phyloP scores from a whole-genome alignment of 2,329 filamentous ascomycete genomes.

The Paraconiothyrium brasiliense region DNA sequence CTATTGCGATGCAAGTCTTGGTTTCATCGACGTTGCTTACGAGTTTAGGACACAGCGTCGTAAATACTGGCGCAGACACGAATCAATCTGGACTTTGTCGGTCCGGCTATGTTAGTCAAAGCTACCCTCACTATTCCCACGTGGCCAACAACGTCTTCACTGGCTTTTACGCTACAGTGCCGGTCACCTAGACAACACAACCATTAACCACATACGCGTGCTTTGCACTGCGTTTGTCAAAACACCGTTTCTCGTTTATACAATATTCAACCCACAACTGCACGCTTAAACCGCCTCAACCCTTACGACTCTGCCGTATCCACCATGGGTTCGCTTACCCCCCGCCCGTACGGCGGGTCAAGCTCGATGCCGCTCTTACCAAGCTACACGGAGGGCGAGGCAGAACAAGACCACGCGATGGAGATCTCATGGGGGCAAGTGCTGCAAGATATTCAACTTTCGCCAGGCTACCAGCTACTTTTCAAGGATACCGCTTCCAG shows the following conservation, averaged over 20 bases:
- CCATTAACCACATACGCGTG: background rate
- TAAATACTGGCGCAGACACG: background rate
- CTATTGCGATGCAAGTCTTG: no score
- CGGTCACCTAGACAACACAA: slow-evolving; percentile 7
- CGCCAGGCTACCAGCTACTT: slow-evolving; percentile 6
- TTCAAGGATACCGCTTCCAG: no score
- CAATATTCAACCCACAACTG: background rate
- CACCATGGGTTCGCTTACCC: slow-evolving; percentile 1
- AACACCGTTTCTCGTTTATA: background rate
- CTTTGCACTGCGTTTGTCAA: background rate
- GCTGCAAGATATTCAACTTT: slow-evolving; percentile 8
- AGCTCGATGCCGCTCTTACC: slow-evolving; percentile 9
- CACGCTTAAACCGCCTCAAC: background rate
- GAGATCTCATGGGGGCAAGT: slow-evolving; percentile 7
- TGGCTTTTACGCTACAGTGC: background rate
- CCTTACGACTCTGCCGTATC: background rate
- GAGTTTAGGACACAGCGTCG: background rate
- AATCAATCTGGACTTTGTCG: background rate
- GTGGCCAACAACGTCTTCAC: slow-evolving; percentile 1
- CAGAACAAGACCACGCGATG: background rate
- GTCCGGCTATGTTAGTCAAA: background rate
- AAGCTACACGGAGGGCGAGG: background rate
- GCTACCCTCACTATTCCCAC: background rate
- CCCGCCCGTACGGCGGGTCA: background rate
- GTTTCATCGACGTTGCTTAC: background rate